phyloP scores from a whole-genome alignment of 2,329 filamentous ascomycete genomes.

The Penicillium sp. region DNA sequence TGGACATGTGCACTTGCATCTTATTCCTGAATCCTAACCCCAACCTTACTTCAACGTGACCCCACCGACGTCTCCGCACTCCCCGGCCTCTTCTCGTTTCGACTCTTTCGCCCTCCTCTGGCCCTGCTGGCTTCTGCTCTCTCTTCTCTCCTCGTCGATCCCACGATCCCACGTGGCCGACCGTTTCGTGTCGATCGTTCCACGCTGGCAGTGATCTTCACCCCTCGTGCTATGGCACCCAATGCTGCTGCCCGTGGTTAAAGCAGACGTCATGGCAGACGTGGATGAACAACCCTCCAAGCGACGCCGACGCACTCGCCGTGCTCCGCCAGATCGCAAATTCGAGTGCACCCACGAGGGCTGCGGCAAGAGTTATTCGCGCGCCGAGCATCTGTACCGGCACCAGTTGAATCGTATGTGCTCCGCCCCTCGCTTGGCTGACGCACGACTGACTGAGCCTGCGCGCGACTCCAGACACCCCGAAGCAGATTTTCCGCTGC shows the following conservation, averaged over 20 bases:
- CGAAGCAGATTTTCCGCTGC: conserved; percentile 92
- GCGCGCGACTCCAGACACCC: conserved; percentile 61
- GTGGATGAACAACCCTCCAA: conserved; percentile 29
- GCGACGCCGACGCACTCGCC: conserved; percentile 47
- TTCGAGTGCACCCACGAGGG: conserved; percentile 81
- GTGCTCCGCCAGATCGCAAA: conserved; percentile 49
- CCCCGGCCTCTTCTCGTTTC: conserved; percentile 2
- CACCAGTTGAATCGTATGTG: conserved; percentile 87
- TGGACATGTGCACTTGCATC: neutral
- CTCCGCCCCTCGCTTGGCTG: neutral
- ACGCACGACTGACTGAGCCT: neutral
- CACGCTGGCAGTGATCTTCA: neutral
- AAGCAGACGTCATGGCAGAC: conserved; percentile 17
- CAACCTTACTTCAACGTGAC: conserved; percentile 5
- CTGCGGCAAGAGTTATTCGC: conserved; percentile 93
- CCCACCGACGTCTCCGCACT: conserved; percentile 13
- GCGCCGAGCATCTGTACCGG: conserved; percentile 93
- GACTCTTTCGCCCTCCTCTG: neutral
- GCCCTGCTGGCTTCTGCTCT: neutral
- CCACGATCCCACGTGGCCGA: neutral
- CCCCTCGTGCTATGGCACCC: conserved; percentile 15
- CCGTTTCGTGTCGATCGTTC: neutral
- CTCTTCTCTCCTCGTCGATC: too few species aligned
- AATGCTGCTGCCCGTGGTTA: conserved; percentile 14
- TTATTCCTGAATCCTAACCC: conserved; percentile 1